These are phyloP conservation scores for Forsythia viridissima DNA, from an alignment of 257 asterid genomes.

Conservation along the genomic window DNA sequence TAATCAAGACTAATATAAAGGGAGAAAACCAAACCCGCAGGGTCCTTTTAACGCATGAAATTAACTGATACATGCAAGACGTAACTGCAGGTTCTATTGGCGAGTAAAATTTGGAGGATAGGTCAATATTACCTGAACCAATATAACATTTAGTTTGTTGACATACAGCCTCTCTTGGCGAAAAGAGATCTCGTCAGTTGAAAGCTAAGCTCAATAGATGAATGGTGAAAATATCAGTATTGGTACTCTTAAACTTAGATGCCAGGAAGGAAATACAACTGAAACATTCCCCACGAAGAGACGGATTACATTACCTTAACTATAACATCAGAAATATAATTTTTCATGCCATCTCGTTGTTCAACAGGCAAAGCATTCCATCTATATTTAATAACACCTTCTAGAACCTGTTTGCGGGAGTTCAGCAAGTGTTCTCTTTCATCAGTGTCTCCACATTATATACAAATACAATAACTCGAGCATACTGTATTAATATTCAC, in stretches of 20 bases:
- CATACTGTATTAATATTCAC: background rate
- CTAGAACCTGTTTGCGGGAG: constrained; percentile 68
- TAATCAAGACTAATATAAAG: background rate
- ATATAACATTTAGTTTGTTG: constrained; percentile 77
- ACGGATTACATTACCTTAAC: constrained; percentile 60
- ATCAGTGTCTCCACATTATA: constrained; percentile 2
- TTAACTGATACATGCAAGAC: background rate
- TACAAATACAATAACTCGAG: too few relatives aligned
- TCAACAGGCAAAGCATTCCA: constrained; percentile 98
- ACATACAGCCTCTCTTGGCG: constrained; percentile 91
- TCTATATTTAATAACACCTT: constrained; percentile 95
- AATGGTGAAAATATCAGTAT: constrained; percentile 22
- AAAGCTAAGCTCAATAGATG: constrained; percentile 52
- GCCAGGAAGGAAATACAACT: constrained; percentile 1
- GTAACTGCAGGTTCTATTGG: background rate
- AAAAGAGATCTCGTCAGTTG: constrained; percentile 86
- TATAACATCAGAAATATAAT: constrained; percentile 94
- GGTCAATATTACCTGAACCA: constrained; percentile 77
- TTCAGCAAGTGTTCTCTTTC: constrained; percentile 16
- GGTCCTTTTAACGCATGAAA: constrained; percentile 5
- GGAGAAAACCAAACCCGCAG: background rate
- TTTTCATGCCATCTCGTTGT: constrained; percentile 99
- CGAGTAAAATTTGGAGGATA: constrained; percentile 19
- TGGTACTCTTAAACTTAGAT: background rate
- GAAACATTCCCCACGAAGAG: constrained; percentile 5